A percentile compares a stretch with the other conserved stretches of the same genome.
These are phyloP conservation scores for Hemileccinum rubropunctum DNA, from an alignment of 768 basidiomycete genomes.

Conservation along the genomic window DNA sequence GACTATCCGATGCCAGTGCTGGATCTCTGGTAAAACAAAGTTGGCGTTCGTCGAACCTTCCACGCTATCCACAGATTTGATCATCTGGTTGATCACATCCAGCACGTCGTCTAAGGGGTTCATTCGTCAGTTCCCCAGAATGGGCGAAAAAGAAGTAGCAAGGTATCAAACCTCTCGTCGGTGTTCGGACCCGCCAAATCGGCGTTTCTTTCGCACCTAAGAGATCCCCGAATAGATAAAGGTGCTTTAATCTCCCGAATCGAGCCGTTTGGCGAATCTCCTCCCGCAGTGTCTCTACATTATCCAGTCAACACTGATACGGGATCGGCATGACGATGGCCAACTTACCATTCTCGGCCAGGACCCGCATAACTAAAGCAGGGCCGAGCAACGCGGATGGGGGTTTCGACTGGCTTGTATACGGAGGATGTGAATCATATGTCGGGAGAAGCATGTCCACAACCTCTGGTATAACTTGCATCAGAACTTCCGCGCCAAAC, in stretches of 20 bases:
- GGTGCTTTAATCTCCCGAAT: conserved; percentile 16
- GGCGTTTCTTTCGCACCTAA: neutral
- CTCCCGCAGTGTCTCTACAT: conserved; percentile 17
- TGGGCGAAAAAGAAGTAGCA: neutral
- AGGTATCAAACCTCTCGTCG: neutral
- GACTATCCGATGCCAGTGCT: conserved; percentile 9
- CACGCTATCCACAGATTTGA: conserved; percentile 11
- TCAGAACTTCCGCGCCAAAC: conserved; percentile 13
- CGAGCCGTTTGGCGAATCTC: conserved; percentile 13
- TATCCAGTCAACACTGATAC: neutral
- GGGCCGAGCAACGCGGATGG: conserved; percentile 13
- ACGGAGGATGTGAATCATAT: neutral
- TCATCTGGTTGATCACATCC: conserved; percentile 6
- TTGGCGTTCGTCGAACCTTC: conserved; percentile 5
- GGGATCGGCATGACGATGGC: too few species aligned
- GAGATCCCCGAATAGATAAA: conserved; percentile 3
- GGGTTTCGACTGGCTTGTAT: neutral
- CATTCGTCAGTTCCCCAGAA: neutral
- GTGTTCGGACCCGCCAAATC: neutral
- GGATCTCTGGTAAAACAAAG: conserved; percentile 6
- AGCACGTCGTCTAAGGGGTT: conserved; percentile 7
- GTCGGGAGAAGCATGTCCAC: conserved; percentile 11
- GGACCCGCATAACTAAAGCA: conserved; percentile 13
- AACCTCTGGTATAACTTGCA: conserved; percentile 6
- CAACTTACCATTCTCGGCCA: conserved; percentile 11